Evolutionary conservation across 2,329 filamentous ascomycete species (phyloP).

Genomic region (Diaporthe citriasiana): DNA sequence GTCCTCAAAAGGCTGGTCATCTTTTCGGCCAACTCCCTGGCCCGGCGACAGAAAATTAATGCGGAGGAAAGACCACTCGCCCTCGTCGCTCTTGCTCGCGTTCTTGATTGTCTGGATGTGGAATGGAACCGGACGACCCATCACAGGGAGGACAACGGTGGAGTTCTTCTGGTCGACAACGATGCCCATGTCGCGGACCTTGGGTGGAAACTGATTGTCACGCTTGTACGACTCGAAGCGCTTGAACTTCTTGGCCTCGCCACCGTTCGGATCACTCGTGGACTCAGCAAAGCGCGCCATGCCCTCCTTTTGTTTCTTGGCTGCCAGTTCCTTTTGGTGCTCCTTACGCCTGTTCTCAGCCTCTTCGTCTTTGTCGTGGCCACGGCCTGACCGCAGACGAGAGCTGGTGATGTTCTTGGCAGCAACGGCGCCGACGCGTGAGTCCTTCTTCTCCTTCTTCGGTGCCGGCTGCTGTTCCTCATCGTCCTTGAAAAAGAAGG

Average conservation of each 20-base stretch:
- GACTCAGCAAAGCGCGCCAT: conserved; percentile 88
- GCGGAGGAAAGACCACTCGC: conserved; percentile 91
- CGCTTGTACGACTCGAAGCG: conserved; percentile 99
- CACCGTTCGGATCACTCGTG: conserved; percentile 86
- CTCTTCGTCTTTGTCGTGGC: conserved; percentile 86
- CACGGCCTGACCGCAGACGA: conserved; percentile 89
- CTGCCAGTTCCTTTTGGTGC: conserved; percentile 90
- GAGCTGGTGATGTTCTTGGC: conserved; percentile 97
- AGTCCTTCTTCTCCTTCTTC: conserved; percentile 92
- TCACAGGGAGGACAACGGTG: conserved; percentile 93
- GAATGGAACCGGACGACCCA: conserved; percentile 97
- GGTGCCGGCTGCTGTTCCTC: conserved; percentile 87
- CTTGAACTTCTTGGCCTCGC: conserved; percentile 98
- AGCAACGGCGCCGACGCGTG: conserved; percentile 86
- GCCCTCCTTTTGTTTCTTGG: conserved; percentile 92
- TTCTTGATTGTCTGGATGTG: conserved; percentile 99
- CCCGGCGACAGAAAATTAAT: conserved; percentile 98
- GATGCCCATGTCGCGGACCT: conserved; percentile 88
- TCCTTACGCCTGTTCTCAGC: conserved; percentile 88
- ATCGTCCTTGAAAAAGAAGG: conserved; percentile 99
- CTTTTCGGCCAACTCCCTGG: conserved; percentile 96
- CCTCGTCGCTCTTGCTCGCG: conserved; percentile 96
- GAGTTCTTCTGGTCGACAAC: conserved; percentile 91
- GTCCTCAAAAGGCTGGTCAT: conserved; percentile 98
- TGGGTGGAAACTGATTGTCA: conserved; percentile 90